Evolutionary conservation across 1,284 basidiomycete species (phyloP).

Genomic region (Exobasidium rhododendri): DNA sequence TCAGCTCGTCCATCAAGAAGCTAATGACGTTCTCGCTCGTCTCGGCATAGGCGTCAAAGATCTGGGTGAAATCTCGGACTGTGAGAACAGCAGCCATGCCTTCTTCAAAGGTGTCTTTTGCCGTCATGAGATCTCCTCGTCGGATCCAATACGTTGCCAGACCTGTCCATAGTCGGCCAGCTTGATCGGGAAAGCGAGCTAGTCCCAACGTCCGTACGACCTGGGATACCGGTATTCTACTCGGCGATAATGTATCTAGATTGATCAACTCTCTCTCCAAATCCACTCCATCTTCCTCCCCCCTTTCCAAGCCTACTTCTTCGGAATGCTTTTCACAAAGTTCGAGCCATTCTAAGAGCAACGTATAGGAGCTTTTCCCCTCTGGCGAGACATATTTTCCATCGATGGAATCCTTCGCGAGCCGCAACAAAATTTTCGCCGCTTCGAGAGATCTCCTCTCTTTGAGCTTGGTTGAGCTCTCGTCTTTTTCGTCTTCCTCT

Average conservation of each 20-base stretch:
- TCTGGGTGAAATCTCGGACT: conserved; percentile 94
- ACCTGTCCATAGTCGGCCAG: conserved; percentile 91
- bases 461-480: conserved; percentile 2
- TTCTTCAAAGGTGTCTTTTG: conserved; percentile 70
- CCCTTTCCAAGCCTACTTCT: conserved; percentile 83
- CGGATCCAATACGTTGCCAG: conserved; percentile 98
- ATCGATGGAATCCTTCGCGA: conserved; percentile 76
- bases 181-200: conserved; percentile 87
- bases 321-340: conserved; percentile 87
- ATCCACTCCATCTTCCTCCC: conserved; percentile 57
- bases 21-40: conserved; percentile 88
- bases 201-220: conserved; percentile 84
- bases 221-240: conserved; percentile 79
- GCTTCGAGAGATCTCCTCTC: conserved; percentile 66
- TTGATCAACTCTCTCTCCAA: conserved; percentile 60
- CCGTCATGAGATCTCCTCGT: conserved; percentile 86
- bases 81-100: conserved; percentile 83
- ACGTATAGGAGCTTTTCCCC: conserved; percentile 90
- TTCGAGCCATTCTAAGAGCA: conserved; percentile 88
- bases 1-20: conserved; percentile 83
- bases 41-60: conserved; percentile 94
- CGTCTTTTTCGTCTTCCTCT: conserved; percentile 16
- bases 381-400: conserved; percentile 85
- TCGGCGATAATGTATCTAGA: conserved; percentile 69
- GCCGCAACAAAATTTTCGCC: conserved; percentile 78